phyloP scores from a whole-genome alignment of 2,329 filamentous ascomycete species.

The Uncinocarpus reesii region DNA sequence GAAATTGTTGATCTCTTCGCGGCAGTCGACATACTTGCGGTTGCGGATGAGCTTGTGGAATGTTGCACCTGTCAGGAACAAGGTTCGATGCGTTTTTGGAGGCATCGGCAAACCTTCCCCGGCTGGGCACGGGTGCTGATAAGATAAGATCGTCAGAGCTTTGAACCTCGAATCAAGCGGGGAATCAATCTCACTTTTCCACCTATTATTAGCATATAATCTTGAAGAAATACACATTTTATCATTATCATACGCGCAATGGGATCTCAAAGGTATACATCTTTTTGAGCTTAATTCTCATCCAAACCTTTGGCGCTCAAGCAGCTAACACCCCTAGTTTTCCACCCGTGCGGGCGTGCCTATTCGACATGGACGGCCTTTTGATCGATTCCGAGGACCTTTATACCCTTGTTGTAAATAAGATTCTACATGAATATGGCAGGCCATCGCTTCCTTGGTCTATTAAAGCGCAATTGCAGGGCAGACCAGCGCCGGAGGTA shows the following conservation, averaged over 20 bases:
- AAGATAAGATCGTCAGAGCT: neutral
- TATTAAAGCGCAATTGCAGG: constrained; percentile 80
- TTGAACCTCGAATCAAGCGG: neutral
- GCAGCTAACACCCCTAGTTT: constrained; percentile 42
- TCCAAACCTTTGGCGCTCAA: too few species aligned
- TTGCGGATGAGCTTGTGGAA: neutral
- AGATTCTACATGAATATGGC: constrained; percentile 64
- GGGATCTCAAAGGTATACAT: constrained; percentile 7
- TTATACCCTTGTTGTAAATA: constrained; percentile 76
- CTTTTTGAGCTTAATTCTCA: too few species aligned
- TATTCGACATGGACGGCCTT: constrained; percentile 98
- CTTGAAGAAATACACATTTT: neutral
- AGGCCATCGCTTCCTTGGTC: constrained; percentile 75
- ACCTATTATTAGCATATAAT: neutral
- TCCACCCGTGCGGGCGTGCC: constrained; percentile 73
- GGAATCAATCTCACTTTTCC: neutral
- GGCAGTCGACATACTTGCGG: neutral
- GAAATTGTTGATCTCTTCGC: neutral
- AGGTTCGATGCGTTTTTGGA: neutral
- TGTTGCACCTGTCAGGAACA: neutral
- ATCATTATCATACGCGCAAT: neutral
- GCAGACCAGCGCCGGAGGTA: constrained; percentile 50
- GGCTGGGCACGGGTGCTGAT: neutral
- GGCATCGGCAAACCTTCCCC: neutral
- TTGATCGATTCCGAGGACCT: constrained; percentile 86